Evolutionary conservation across 306 rosid species (phyloP).

Genomic region (Vigna angularis): DNA sequence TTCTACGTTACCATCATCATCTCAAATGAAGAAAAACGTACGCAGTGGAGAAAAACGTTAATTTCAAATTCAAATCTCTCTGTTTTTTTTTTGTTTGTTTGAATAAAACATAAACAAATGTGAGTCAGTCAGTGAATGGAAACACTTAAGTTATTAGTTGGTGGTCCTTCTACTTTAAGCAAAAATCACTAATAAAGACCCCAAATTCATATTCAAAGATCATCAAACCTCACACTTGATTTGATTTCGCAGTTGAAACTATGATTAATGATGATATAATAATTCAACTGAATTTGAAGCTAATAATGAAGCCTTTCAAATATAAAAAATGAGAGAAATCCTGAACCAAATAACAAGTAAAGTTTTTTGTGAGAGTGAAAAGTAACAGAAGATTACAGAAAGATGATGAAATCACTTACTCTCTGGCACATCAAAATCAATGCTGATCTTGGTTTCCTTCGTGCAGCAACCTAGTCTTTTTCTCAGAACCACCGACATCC

Average conservation of each 20-base stretch:
- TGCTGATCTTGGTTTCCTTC: conserved; percentile 69
- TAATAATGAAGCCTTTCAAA: neutral
- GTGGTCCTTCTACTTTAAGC: neutral
- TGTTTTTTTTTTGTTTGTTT: neutral
- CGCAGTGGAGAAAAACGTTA: too few species aligned
- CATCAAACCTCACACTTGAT: neutral
- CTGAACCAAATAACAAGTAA: neutral
- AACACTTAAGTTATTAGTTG: neutral
- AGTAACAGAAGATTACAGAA: neutral
- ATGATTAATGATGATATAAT: neutral
- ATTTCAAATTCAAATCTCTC: conserved; percentile 7
- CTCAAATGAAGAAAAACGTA: neutral
- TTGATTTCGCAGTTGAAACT: neutral
- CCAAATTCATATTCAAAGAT: neutral
- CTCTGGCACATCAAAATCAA: conserved; percentile 74
- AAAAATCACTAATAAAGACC: neutral
- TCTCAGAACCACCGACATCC: conserved; percentile 67
- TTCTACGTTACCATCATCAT: too few species aligned
- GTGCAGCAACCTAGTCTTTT: conserved; percentile 75
- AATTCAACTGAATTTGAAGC: neutral
- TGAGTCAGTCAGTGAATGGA: neutral
- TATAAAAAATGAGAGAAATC: neutral
- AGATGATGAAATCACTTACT: conserved; percentile 51
- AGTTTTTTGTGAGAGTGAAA: neutral
- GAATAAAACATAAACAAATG: conserved; percentile 1